Evolutionary conservation across 2,329 filamentous ascomycete genomes (phyloP).

Genomic region (Cadophora luteo-olivacea): DNA sequence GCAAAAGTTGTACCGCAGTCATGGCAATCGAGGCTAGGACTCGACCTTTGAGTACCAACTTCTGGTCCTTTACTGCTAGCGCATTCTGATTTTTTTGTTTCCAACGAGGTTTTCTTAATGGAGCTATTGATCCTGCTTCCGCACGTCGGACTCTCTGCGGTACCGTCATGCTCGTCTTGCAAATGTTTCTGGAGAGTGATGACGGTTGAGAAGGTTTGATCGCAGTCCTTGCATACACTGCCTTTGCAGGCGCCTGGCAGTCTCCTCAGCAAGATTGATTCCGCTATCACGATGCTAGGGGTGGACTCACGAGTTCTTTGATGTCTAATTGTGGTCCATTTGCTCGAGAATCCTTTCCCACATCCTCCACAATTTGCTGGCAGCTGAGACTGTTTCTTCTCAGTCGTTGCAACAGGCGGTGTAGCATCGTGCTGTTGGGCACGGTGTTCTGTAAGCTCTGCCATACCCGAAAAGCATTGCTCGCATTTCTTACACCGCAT

Average conservation of each 20-base stretch:
- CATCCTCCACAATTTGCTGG: neutral
- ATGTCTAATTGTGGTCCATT: neutral
- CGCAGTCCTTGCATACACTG: neutral
- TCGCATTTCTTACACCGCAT: neutral
- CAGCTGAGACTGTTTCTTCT: neutral
- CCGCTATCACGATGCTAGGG: too few relatives aligned
- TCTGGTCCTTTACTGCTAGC: too few relatives aligned
- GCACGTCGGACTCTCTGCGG: neutral
- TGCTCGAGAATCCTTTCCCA: neutral
- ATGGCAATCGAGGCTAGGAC: too few relatives aligned
- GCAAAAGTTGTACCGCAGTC: too few relatives aligned
- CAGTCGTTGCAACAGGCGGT: neutral
- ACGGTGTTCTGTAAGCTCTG: neutral
- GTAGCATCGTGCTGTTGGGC: neutral
- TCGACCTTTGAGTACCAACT: too few relatives aligned
- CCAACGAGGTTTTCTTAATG: too few relatives aligned
- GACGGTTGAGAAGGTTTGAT: neutral
- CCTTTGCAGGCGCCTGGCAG: neutral
- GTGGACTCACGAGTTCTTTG: neutral
- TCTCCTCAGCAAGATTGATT: neutral
- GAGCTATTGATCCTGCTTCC: too few relatives aligned
- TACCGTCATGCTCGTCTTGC: neutral
- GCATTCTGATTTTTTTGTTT: too few relatives aligned
- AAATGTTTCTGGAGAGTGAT: neutral
- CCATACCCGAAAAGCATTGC: neutral